Conservation (phyloP, 2,329 filamentous ascomycete genomes). For the Fusarium sp. region DNA sequence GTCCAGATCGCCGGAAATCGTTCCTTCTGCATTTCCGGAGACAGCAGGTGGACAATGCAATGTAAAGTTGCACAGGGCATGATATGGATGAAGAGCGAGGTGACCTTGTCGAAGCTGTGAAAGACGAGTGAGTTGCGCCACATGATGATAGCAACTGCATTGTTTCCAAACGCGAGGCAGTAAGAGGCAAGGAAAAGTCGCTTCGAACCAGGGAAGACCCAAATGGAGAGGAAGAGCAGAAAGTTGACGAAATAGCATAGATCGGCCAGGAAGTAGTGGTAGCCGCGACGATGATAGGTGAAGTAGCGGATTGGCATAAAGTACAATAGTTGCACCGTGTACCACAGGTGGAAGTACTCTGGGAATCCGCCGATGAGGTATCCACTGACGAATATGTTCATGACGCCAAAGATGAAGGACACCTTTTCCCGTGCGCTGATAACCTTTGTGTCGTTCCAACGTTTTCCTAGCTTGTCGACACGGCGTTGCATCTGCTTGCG, state of each 20-base stretch:
- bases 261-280: conserved; percentile 97
- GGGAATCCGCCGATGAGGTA: conserved; percentile 91
- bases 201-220: conserved; percentile 91
- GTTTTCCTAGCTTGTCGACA: conserved; percentile 86
- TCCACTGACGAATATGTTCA: conserved; percentile 97
- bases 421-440: conserved; percentile 94
- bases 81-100: conserved; percentile 98
- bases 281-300: conserved; percentile 90
- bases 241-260: conserved; percentile 99
- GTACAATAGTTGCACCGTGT: conserved; percentile 86
- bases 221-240: conserved; percentile 83
- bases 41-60: conserved; percentile 86
- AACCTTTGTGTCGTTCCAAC: conserved; percentile 90
- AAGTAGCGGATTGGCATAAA: conserved; percentile 98
- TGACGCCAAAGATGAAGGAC: conserved; percentile 93
- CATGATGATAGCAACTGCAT: conserved; percentile 97
- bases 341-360: conserved; percentile 92
- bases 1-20: conserved; percentile 88
- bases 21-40: conserved; percentile 71
- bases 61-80: conserved; percentile 97
- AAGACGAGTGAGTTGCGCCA: conserved; percentile 99
- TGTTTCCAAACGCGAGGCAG: conserved; percentile 95
- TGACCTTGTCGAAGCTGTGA: conserved; percentile 98
- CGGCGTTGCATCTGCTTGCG: conserved; percentile 86
- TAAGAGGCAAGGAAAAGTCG: conserved; percentile 92